Evolutionary conservation across 371 early-diverging fungal genomes (phyloP), one percentile per base, ranked within the genome.

Genomic region (Mucor mucedo): DNA sequence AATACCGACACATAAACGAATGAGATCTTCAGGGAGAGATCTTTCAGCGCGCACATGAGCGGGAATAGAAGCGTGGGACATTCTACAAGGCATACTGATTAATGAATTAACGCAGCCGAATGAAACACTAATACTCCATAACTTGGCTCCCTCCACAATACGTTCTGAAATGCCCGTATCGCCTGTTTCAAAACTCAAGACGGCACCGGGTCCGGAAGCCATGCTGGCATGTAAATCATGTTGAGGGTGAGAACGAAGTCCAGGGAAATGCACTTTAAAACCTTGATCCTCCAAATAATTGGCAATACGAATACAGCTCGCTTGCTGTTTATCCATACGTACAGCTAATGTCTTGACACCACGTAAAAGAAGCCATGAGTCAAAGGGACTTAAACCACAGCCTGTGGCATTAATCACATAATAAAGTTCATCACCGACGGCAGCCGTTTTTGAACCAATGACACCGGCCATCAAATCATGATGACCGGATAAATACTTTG

Each of bases 61-160:
- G 11, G 98, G 96, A 38, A 98, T 96, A 59, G 94, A 93, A 33
- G 98, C 95, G 66, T 98, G 99, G 0, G 96, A 95, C 99, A 98
- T 98, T 68, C 91, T 84, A 73, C 96, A 96, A 14, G 98, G 98
- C 96, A 98, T 95, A 72, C 95, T 94, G 66, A 98, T 96, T 63
- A 98, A 84, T 39, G 95, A 95, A 77, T 98, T 96, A 62, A 98
- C 94, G 74, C 96, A 95, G 6, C 98, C 98, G 87, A 98, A 97
- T 62, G 93, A 92, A 52, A 97, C 98, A 61, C 91, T 91, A 64
- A 97, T 97, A 42, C 90, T 90, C 92, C 93, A 98, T 40, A 97
- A 67, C 47, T 87, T 84, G 9, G 93, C 87, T 7, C 85, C 83
- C 70, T 95, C 95, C 0, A 95, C 96, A 58, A 98, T 87, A 48